Percentiles rank a stretch among this genome's conserved stretches.
These are phyloP conservation scores for Phytophthora megakarya DNA, from an alignment of 352 stramenopile species.

Conservation along the genomic window DNA sequence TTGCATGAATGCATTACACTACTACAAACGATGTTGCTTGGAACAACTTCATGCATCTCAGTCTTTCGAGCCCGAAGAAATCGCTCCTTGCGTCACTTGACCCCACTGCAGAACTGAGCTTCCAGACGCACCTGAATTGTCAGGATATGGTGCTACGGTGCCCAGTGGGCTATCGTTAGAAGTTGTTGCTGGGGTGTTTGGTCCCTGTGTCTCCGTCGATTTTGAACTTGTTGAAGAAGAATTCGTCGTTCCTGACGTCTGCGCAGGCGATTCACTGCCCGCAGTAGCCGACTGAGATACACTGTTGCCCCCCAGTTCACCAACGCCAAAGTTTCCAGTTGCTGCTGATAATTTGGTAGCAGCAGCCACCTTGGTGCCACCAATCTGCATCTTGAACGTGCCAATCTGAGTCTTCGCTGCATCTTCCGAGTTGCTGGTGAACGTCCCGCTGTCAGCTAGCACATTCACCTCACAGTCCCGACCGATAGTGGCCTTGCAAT, in stretches of 20 bases:
- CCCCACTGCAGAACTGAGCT: slow-evolving; percentile 5
- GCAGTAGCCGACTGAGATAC: background rate
- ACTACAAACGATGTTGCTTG: background rate
- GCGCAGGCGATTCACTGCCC: background rate
- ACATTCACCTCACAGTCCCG: slow-evolving; percentile 26
- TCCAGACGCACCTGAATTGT: background rate
- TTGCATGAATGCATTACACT: background rate
- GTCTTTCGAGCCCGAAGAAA: background rate
- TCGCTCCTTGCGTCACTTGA: slow-evolving; percentile 15
- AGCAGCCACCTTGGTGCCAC: slow-evolving; percentile 2
- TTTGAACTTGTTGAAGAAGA: background rate
- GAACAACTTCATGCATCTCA: background rate
- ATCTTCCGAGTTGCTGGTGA: slow-evolving; percentile 10
- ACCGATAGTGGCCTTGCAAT: slow-evolving; percentile 16
- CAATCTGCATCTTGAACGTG: slow-evolving; percentile 14
- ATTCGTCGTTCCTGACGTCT: background rate
- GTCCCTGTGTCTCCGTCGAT: background rate
- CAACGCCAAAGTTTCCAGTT: slow-evolving; percentile 23
- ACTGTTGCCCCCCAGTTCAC: slow-evolving; percentile 2
- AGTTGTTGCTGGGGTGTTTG: background rate
- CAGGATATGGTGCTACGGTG: slow-evolving; percentile 4
- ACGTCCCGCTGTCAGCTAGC: slow-evolving; percentile 11
- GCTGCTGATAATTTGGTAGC: slow-evolving; percentile 7
- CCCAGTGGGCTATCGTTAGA: slow-evolving; percentile 1
- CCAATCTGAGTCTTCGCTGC: slow-evolving; percentile 7